These are phyloP conservation scores for Musa beccarii DNA, from an alignment of 176 grass and related monocot genomes.

Conservation along the genomic window DNA sequence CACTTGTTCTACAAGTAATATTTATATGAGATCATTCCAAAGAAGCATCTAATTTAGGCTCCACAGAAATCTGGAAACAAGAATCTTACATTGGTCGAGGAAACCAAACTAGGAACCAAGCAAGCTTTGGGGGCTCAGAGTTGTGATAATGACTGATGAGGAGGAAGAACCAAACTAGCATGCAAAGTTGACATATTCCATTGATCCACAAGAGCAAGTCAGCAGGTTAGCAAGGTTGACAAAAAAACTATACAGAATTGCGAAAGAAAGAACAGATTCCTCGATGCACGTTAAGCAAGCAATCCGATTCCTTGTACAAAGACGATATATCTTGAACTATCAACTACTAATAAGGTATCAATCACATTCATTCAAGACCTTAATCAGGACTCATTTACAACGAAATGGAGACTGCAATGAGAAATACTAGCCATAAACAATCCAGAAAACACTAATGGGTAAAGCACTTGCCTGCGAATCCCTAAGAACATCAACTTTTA, in stretches of 20 bases:
- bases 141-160: not conserved
- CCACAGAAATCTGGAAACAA: not conserved
- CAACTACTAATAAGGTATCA: not conserved
- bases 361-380: conserved; percentile 12
- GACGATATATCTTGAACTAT: no score
- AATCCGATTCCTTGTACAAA: not conserved
- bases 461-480: conserved; percentile 3
- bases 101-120: not conserved
- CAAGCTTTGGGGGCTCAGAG: not conserved
- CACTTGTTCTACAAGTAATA: not conserved
- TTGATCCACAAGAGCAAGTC: not conserved
- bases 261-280: not conserved
- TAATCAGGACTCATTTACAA: not conserved
- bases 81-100: conserved; percentile 1
- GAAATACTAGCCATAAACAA: not conserved
- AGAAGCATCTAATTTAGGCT: not conserved
- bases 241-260: not conserved
- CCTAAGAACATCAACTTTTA: not conserved
- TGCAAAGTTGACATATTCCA: not conserved
- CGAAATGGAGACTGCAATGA: not conserved
- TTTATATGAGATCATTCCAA: not conserved
- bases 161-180: not conserved
- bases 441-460: not conserved
- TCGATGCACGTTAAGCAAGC: not conserved
- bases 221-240: not conserved